These are phyloP conservation scores for Apiospora marii DNA, from an alignment of 2,329 filamentous ascomycete genomes.

Conservation along the genomic window DNA sequence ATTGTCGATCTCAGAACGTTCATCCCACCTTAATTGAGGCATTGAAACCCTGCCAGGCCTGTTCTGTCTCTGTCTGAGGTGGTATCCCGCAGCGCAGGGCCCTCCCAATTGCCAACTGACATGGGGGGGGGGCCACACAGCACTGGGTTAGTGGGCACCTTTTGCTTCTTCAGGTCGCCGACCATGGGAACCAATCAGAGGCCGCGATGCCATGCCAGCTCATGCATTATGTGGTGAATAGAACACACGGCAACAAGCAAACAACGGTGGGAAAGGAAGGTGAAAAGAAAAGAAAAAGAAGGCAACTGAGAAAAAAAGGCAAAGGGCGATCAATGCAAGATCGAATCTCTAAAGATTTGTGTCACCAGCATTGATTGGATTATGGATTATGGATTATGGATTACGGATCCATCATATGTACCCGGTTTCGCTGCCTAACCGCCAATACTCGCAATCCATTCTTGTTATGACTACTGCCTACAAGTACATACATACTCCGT, in stretches of 20 bases:
- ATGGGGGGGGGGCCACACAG: neutral
- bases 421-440: no score
- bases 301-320: neutral
- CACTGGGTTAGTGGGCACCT: no score
- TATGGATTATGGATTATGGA: neutral
- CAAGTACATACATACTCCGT: no score
- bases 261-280: neutral
- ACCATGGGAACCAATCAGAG: neutral
- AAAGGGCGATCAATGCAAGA: conserved; percentile 13
- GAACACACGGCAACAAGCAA: neutral
- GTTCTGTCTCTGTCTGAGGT: neutral
- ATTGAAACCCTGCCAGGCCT: neutral
- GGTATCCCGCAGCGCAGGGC: neutral
- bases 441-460: no score
- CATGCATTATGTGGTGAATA: neutral
- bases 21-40: conserved; percentile 16
- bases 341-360: neutral
- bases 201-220: neutral
- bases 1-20: conserved; percentile 16
- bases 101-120: neutral
- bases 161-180: conserved; percentile 11
- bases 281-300: neutral
- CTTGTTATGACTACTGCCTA: no score
- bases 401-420: neutral
- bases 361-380: neutral